These are phyloP conservation scores for Vaccinium macrocarpon DNA, from an alignment of 148 eudicot species.

Conservation along the genomic window DNA sequence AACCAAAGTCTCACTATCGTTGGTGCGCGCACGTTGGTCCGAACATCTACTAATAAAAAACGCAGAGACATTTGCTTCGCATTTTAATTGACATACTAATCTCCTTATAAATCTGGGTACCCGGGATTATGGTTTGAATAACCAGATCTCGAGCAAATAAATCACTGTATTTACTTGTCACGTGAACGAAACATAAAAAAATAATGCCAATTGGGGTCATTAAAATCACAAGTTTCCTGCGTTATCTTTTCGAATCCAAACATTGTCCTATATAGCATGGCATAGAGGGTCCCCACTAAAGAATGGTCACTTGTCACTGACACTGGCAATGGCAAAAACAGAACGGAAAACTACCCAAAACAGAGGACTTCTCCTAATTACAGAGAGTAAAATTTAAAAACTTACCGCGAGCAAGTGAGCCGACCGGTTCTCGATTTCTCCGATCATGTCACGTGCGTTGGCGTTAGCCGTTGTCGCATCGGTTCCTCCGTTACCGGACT, in stretches of 20 bases:
- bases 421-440: conserved; percentile 89
- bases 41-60: too few species aligned
- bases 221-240: not conserved
- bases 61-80: too few species aligned
- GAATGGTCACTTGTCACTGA: conserved; percentile 20
- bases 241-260: conserved; percentile 35
- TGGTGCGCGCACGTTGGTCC: too few species aligned
- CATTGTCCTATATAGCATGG: conserved; percentile 27
- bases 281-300: conserved; percentile 21
- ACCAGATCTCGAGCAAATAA: not conserved
- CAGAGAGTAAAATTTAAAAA: too few species aligned
- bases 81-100: not conserved
- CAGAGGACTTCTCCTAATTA: too few species aligned
- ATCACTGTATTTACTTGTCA: not conserved
- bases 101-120: not conserved
- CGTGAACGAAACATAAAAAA: conserved; percentile 2
- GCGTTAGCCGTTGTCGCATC: conserved; percentile 49
- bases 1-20: not conserved
- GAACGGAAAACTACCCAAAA: not conserved
- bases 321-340: not conserved
- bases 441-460: conserved; percentile 72
- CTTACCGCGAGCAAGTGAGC: conserved; percentile 74
- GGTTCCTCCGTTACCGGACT: conserved; percentile 40
- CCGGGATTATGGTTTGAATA: not conserved
- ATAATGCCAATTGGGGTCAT: conserved; percentile 1